Conservation (phyloP, 1,284 basidiomycete genomes). For the Microbotryum saponariae region DNA sequence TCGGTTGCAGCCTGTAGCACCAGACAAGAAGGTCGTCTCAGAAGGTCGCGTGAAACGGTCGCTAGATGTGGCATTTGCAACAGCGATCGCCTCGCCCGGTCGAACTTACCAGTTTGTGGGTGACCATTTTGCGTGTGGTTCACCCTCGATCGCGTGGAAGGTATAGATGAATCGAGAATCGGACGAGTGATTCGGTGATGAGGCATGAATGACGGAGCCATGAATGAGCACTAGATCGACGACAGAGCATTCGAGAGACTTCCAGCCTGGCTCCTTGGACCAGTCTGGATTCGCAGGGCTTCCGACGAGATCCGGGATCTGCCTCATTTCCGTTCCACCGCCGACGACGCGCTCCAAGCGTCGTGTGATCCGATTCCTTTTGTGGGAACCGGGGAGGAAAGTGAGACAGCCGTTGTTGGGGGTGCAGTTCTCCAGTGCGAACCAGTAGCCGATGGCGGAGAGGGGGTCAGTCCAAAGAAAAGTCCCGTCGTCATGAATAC, state of each 20-base stretch:
- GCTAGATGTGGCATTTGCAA: too few species aligned
- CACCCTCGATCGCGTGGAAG: constrained; percentile 63
- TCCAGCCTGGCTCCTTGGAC: constrained; percentile 1
- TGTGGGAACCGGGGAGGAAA: constrained; percentile 86
- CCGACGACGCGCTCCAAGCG: constrained; percentile 64
- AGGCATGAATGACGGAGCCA: constrained; percentile 64
- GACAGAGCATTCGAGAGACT: constrained; percentile 37
- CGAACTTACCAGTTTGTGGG: constrained; percentile 55
- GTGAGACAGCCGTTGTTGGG: constrained; percentile 76
- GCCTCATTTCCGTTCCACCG: constrained; percentile 68
- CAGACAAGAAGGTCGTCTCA: too few species aligned
- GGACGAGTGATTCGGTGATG: constrained; percentile 62
- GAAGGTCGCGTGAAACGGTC: too few species aligned
- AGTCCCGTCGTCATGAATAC: constrained; percentile 50
- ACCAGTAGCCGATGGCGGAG: constrained; percentile 88
- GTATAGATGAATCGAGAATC: constrained; percentile 80
- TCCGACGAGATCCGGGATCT: constrained; percentile 43
- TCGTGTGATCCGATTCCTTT: constrained; percentile 56
- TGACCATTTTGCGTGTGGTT: constrained; percentile 49
- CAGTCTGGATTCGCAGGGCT: not conserved
- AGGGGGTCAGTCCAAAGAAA: constrained; percentile 79
- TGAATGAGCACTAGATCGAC: constrained; percentile 84
- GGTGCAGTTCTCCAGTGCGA: constrained; percentile 83
- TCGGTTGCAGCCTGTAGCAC: constrained; percentile 72
- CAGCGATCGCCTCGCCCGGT: too few species aligned